Evolutionary conservation across 2,329 filamentous ascomycete species (phyloP).

Genomic region (Delphinella strobiligena): DNA sequence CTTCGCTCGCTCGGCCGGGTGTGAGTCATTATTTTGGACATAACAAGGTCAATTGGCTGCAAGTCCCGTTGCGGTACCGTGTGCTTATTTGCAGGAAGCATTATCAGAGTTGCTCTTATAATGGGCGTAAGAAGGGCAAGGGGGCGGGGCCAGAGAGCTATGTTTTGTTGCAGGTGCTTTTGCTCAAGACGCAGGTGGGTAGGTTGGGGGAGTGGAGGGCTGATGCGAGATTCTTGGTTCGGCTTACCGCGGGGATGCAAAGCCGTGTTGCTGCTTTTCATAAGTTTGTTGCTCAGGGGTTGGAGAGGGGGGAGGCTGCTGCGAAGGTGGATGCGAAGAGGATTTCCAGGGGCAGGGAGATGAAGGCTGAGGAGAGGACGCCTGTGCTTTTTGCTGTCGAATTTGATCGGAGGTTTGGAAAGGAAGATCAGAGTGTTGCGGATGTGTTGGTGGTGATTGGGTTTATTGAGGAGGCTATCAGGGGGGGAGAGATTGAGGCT

Average conservation of each 20-base stretch:
- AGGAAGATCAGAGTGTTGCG: not conserved
- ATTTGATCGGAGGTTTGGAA: not conserved
- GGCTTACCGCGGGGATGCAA: not conserved
- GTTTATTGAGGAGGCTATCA: not conserved
- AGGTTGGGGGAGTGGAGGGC: constrained; percentile 2
- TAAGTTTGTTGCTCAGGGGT: not conserved
- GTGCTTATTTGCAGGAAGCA: constrained; percentile 2
- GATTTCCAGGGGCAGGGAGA: not conserved
- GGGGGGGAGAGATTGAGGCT: not conserved
- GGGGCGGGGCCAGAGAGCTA: too few species aligned
- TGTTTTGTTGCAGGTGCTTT: constrained; percentile 1
- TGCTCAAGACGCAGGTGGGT: not conserved
- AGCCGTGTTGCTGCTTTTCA: not conserved
- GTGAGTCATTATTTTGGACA: constrained; percentile 5
- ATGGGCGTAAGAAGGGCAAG: not conserved
- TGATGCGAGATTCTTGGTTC: not conserved
- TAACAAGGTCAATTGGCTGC: constrained; percentile 6
- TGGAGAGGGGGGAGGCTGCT: not conserved
- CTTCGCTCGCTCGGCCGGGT: not conserved
- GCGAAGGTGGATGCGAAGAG: not conserved
- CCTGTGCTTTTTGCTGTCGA: not conserved
- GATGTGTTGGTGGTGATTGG: not conserved
- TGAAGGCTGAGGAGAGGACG: not conserved
- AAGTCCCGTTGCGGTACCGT: not conserved
- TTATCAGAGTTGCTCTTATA: constrained; percentile 1